Percentiles rank a stretch among this genome's conserved stretches.
Conservation (phyloP, 1,284 basidiomycete genomes). For the Trichosporon sp. region DNA sequence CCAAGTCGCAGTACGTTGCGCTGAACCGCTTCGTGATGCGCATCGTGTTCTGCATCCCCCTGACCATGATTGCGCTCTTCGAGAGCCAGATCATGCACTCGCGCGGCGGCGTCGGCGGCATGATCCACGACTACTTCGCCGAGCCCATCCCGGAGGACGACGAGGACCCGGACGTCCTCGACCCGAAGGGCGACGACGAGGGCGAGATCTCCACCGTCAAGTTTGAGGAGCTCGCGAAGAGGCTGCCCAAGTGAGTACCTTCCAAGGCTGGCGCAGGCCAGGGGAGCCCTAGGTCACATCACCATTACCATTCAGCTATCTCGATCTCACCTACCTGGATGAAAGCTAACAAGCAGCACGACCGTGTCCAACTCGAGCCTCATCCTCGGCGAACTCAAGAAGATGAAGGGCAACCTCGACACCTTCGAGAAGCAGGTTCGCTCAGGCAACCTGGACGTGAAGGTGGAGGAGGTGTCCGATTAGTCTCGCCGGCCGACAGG, state of each 20-base stretch:
- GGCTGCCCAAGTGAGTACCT: slow-evolving; percentile 69
- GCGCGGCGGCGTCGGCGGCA: slow-evolving; percentile 58
- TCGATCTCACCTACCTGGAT: too few species aligned
- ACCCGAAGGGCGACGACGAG: slow-evolving; percentile 60
- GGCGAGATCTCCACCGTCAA: slow-evolving; percentile 70
- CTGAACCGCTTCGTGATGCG: slow-evolving; percentile 79
- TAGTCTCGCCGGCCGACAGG: too few species aligned
- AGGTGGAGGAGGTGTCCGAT: background rate
- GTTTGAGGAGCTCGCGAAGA: slow-evolving; percentile 73
- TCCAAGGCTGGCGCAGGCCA: background rate
- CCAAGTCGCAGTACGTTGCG: slow-evolving; percentile 54
- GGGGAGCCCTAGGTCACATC: too few species aligned
- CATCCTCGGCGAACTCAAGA: slow-evolving; percentile 68
- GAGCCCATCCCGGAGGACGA: slow-evolving; percentile 63
- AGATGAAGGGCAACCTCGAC: slow-evolving; percentile 65
- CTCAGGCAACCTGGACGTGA: slow-evolving; percentile 2
- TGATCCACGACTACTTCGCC: slow-evolving; percentile 70
- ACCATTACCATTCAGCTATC: too few species aligned
- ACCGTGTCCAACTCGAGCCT: slow-evolving; percentile 66
- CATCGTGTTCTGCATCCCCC: slow-evolving; percentile 75
- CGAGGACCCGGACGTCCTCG: slow-evolving; percentile 67
- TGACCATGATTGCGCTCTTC: slow-evolving; percentile 72
- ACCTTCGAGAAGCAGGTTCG: slow-evolving; percentile 60
- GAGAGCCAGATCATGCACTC: slow-evolving; percentile 68
- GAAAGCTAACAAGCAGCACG: slow-evolving; percentile 36